Evolutionary conservation across 2,329 filamentous ascomycete genomes (phyloP).

Genomic region (Fusarium proliferatum): DNA sequence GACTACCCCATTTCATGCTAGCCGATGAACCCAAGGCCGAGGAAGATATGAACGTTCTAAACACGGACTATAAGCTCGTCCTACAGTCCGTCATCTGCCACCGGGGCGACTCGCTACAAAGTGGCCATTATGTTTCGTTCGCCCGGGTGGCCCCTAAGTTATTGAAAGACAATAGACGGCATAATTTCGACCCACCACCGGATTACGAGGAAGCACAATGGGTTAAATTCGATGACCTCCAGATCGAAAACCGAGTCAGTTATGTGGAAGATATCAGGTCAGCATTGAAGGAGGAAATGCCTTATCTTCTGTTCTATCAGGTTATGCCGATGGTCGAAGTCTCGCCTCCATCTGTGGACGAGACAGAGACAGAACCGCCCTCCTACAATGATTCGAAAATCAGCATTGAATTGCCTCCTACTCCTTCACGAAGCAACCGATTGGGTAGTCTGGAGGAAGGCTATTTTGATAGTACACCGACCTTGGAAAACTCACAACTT

Average conservation of each 20-base stretch:
- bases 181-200: conserved; percentile 68
- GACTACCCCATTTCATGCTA: conserved; percentile 88
- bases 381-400: conserved; percentile 67
- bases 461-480: conserved; percentile 44
- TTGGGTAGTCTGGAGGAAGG: conserved; percentile 38
- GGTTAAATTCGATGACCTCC: conserved; percentile 93
- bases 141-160: conserved; percentile 77
- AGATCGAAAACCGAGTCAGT: conserved; percentile 72
- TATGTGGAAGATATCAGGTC: conserved; percentile 81
- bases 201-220: conserved; percentile 80
- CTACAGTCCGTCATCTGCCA: conserved; percentile 95
- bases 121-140: conserved; percentile 91
- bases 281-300: conserved; percentile 85
- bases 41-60: conserved; percentile 70
- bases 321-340: conserved; percentile 87
- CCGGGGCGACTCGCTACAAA: conserved; percentile 84
- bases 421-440: conserved; percentile 35
- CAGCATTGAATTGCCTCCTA: conserved; percentile 52
- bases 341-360: conserved; percentile 59
- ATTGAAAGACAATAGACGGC: conserved; percentile 68
- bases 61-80: conserved; percentile 92
- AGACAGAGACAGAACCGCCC: conserved; percentile 63
- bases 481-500: conserved; percentile 31
- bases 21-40: conserved; percentile 77
- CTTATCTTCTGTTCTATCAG: conserved; percentile 95